A percentile compares a stretch with the other conserved stretches of the same genome.
Evolutionary conservation across 768 basidiomycete species (phyloP).

Genomic region (Kondoa malvinella): DNA sequence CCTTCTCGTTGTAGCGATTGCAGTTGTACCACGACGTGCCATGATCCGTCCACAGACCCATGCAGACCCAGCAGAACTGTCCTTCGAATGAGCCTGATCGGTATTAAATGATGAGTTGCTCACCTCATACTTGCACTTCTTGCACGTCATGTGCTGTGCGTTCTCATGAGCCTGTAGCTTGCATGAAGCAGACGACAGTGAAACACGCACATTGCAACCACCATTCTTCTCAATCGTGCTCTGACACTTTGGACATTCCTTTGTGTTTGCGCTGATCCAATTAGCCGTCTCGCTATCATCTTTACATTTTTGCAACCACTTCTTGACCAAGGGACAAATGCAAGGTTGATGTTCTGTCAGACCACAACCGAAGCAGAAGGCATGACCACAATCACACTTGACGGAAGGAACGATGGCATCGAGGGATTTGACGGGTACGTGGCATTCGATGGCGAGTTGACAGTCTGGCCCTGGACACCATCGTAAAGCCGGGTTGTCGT

Average conservation of each 20-base stretch:
- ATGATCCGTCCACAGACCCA: slow-evolving; percentile 96
- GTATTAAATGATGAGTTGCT: slow-evolving; percentile 10
- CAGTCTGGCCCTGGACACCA: slow-evolving; percentile 94
- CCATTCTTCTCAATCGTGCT: slow-evolving; percentile 99
- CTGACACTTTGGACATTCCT: slow-evolving; percentile 89
- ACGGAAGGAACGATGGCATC: slow-evolving; percentile 75
- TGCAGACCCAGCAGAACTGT: slow-evolving; percentile 95
- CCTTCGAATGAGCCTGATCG: neutral
- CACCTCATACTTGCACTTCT: slow-evolving; percentile 86
- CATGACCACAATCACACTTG: slow-evolving; percentile 58
- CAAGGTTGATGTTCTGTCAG: slow-evolving; percentile 87
- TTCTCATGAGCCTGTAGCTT: neutral
- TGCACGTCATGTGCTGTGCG: slow-evolving; percentile 96
- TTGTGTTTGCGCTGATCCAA: slow-evolving; percentile 99
- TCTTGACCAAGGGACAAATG: slow-evolving; percentile 66
- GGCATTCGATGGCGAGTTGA: slow-evolving; percentile 80
- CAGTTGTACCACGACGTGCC: slow-evolving; percentile 97
- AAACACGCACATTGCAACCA: slow-evolving; percentile 79
- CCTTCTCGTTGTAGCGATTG: slow-evolving; percentile 90
- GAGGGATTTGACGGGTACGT: slow-evolving; percentile 60
- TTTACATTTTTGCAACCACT: slow-evolving; percentile 93
- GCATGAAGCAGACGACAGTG: slow-evolving; percentile 3
- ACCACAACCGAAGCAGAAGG: slow-evolving; percentile 88
- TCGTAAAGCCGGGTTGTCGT: slow-evolving; percentile 60
- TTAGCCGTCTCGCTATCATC: slow-evolving; percentile 98